Base-by-base conservation (phyloP, 1,284 basidiomycete genomes). In the Apiotrichum sp. region DNA sequence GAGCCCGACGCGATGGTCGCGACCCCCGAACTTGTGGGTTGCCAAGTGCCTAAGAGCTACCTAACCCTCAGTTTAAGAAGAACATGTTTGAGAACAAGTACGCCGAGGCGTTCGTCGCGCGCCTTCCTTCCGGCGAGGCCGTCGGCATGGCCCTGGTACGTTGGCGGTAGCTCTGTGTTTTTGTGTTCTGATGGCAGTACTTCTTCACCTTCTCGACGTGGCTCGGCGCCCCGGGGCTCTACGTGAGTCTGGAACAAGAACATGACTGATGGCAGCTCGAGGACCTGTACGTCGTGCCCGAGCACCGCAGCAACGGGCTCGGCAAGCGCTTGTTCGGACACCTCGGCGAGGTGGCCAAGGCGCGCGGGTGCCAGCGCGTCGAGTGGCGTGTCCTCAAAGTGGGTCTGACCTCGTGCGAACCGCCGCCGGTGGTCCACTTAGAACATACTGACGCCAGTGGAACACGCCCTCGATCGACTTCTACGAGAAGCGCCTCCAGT, bases 181-280 rank as follows among this genome's bases (percentile, higher is more conserved):
- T 22, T 22, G 22, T 22, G 22, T 22, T 22, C 22, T 40, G 8
- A 48, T 32, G 3, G 13, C 49, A 73, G 73, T 95, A 93, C 79
- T 93, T 92, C 78, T 95, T 91, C 83, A 93, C 91, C 69, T 97
- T 85, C 74, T 96, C 91, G 42, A 96, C 93, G 0, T 97, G 93
- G 93, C 91, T 89, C 0, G 92, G 91, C 32, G 81, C 81, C 55
- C 92, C 91, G 43, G 91, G 92, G 7, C 67, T 95, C 67, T 95
- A 85, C 75, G 89, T 93, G 70, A 74, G 88, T 81, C 13, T 2
- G 1, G 2, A n/a, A 2, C 5, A 4, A 8, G 47, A 8, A 29
- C 13, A 7, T 32, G 3, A 11, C 47, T 49, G 22, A 49, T 38
- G 14, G 55, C 65, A 93, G 89, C 85, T 97, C 55, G 93, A 97